Conservation (phyloP, 1,139 yeast species). For the Protomyces macrosporus region DNA sequence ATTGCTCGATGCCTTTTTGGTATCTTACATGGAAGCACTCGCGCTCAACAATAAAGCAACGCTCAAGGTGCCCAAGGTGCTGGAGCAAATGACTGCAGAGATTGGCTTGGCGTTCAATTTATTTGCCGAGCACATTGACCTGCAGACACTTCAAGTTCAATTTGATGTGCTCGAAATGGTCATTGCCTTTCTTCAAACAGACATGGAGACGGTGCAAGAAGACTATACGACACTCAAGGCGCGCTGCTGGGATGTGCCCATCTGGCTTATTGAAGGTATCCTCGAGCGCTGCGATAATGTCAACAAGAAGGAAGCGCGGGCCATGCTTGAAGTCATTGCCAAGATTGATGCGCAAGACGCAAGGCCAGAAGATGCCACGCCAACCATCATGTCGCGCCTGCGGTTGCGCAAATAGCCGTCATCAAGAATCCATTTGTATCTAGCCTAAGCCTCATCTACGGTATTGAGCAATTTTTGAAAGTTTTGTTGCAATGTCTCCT, state of each 20-base stretch:
- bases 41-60: constrained; percentile 35
- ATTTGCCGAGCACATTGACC: constrained; percentile 26
- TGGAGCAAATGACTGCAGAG: constrained; percentile 29
- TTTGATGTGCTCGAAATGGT: constrained; percentile 27
- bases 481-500: constrained; percentile 5
- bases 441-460: neutral
- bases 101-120: constrained; percentile 25
- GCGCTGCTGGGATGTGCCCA: constrained; percentile 26
- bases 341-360: neutral
- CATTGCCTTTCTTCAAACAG: constrained; percentile 24
- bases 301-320: constrained; percentile 21
- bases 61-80: constrained; percentile 22
- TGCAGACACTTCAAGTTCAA: constrained; percentile 19
- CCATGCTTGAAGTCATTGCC: constrained; percentile 9
- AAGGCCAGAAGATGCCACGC: neutral
- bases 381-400: neutral
- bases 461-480: constrained; percentile 10
- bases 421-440: neutral
- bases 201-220: constrained; percentile 10
- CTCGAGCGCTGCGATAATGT: constrained; percentile 25
- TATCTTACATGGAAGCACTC: constrained; percentile 48
- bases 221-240: constrained; percentile 23
- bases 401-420: neutral
- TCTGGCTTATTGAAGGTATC: constrained; percentile 26
- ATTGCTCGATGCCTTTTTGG: constrained; percentile 48